Percentiles rank a stretch among this genome's conserved stretches.
Conservation (phyloP, 2,329 filamentous ascomycete genomes). For the Aureobasidium lini region DNA sequence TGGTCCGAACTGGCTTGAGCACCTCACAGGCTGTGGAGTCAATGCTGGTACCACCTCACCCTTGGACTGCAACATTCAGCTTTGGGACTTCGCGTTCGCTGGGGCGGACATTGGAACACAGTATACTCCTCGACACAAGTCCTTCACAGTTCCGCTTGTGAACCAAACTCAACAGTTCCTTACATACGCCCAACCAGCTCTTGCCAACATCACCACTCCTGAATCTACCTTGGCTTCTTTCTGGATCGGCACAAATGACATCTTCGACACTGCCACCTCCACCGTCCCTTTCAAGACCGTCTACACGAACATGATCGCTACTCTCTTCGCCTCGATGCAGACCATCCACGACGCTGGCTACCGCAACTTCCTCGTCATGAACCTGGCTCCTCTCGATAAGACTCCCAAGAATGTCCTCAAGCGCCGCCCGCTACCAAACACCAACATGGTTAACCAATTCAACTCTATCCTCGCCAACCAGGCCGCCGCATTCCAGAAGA, state of each 20-base stretch:
- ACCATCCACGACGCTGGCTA: slow-evolving; percentile 39
- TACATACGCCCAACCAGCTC: slow-evolving; percentile 36
- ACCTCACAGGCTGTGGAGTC: slow-evolving; percentile 44
- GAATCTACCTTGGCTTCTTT: slow-evolving; percentile 39
- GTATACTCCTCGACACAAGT: slow-evolving; percentile 42
- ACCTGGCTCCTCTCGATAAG: slow-evolving; percentile 44
- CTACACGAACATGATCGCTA: slow-evolving; percentile 36
- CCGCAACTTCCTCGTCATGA: slow-evolving; percentile 42
- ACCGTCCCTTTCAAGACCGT: neutral
- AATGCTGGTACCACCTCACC: slow-evolving; percentile 38
- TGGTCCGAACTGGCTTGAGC: slow-evolving; percentile 50
- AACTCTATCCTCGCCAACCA: slow-evolving; percentile 33
- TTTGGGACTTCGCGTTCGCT: slow-evolving; percentile 52
- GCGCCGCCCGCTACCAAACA: slow-evolving; percentile 35
- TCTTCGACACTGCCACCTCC: slow-evolving; percentile 24
- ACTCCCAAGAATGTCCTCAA: slow-evolving; percentile 31
- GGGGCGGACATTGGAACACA: slow-evolving; percentile 44
- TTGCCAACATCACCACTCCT: slow-evolving; percentile 28
- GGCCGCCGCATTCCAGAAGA: slow-evolving; percentile 28
- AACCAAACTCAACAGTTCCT: slow-evolving; percentile 45
- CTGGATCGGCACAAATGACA: slow-evolving; percentile 52
- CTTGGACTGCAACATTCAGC: slow-evolving; percentile 34
- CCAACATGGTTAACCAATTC: slow-evolving; percentile 39
- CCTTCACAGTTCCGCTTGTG: slow-evolving; percentile 42
- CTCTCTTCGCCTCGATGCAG: slow-evolving; percentile 35